A percentile compares a stretch with the other conserved stretches of the same genome.
Evolutionary conservation across 2,329 filamentous ascomycete species (phyloP).

Genomic region (Amylocarpus encephaloides): DNA sequence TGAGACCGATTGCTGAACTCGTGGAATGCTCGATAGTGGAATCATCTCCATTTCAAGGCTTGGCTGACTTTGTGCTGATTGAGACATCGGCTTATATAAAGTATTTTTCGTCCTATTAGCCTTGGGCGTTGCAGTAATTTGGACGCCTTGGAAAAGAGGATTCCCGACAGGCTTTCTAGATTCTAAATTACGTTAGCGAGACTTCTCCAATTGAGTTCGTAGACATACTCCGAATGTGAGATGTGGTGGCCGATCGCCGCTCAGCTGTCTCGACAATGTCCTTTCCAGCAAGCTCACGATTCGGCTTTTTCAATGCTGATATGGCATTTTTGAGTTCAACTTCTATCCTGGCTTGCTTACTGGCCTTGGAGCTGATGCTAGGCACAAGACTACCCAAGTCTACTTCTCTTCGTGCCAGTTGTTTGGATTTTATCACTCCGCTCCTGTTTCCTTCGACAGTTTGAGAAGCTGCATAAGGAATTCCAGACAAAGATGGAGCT

Average conservation of each 20-base stretch:
- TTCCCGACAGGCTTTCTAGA: conserved; percentile 44
- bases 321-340: conserved; percentile 70
- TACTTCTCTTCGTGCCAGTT: conserved; percentile 45
- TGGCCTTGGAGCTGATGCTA: conserved; percentile 50
- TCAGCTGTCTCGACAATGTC: conserved; percentile 62
- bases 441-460: conserved; percentile 32
- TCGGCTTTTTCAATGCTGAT: conserved; percentile 66
- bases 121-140: conserved; percentile 32
- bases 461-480: conserved; percentile 39
- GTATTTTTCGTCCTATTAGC: conserved; percentile 26
- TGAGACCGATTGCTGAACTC: conserved; percentile 25
- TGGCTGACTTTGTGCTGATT: conserved; percentile 5
- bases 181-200: conserved; percentile 38
- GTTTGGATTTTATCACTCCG: conserved; percentile 35
- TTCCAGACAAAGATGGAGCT: conserved; percentile 43
- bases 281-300: conserved; percentile 62
- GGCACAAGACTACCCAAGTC: conserved; percentile 47
- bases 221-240: conserved; percentile 44
- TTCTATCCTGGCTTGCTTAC: conserved; percentile 60
- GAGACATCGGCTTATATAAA: conserved; percentile 13
- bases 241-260: conserved; percentile 44
- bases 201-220: background rate
- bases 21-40: conserved; percentile 25
- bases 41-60: conserved; percentile 12
- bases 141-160: conserved; percentile 30